Evolutionary conservation across 306 rosid species (phyloP).

Genomic region (Calophaca sinica): DNA sequence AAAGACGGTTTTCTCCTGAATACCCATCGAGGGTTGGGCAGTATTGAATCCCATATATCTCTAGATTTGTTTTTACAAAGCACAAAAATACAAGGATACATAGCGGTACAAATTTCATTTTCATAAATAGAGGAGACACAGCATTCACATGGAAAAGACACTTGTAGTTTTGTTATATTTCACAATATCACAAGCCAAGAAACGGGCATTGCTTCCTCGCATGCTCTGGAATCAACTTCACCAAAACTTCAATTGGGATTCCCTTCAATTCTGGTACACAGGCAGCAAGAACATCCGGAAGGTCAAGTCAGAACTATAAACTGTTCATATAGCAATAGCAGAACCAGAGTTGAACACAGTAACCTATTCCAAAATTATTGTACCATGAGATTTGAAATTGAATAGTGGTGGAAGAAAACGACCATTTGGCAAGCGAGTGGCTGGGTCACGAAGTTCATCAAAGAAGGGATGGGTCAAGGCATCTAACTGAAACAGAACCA

Average conservation of each 20-base stretch:
- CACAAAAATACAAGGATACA: slow-evolving; percentile 53
- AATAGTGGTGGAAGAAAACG: slow-evolving; percentile 88
- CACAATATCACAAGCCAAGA: slow-evolving; percentile 68
- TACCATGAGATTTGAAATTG: slow-evolving; percentile 86
- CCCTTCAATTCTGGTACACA: slow-evolving; percentile 76
- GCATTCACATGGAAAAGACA: slow-evolving; percentile 41
- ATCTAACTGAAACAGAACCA: slow-evolving; percentile 81
- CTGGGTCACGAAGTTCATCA: slow-evolving; percentile 86
- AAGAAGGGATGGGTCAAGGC: slow-evolving; percentile 85
- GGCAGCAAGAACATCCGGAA: slow-evolving; percentile 27
- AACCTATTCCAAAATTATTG: slow-evolving; percentile 14
- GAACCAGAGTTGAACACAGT: not conserved
- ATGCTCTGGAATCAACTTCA: slow-evolving; percentile 84
- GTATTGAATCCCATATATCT: slow-evolving; percentile 50
- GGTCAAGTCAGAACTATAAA: slow-evolving; percentile 20
- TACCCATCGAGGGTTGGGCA: slow-evolving; percentile 56
- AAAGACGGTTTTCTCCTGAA: slow-evolving; percentile 43
- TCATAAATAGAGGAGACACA: slow-evolving; percentile 45
- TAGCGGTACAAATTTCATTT: slow-evolving; percentile 40
- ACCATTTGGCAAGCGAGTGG: slow-evolving; percentile 84
- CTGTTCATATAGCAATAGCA: not conserved
- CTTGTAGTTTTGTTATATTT: slow-evolving; percentile 45
- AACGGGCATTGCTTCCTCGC: slow-evolving; percentile 82
- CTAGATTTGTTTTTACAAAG: slow-evolving; percentile 64
- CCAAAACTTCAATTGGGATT: slow-evolving; percentile 67